These are phyloP conservation scores for Blepharisma japonicum DNA, from an alignment of 73 alveolate species.

Conservation along the genomic window DNA sequence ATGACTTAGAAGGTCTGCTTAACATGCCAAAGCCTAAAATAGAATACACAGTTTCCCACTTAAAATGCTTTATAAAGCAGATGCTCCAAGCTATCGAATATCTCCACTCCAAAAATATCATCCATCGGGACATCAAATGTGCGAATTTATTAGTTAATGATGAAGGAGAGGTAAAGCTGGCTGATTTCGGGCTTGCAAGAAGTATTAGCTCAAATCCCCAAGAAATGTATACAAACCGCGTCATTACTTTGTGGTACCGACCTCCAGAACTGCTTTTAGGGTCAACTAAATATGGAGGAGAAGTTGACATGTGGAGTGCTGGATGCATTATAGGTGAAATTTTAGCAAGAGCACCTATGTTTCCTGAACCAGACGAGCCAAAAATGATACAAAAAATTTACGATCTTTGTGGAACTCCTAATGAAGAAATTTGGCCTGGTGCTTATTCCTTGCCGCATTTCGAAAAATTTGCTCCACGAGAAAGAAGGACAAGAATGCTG, in stretches of 20 bases:
- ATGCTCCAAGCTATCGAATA: constrained; percentile 72
- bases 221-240: constrained; percentile 74
- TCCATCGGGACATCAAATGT: constrained; percentile 83
- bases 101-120: constrained; percentile 73
- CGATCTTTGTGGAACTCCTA: constrained; percentile 91
- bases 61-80: constrained; percentile 74
- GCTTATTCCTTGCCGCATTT: constrained; percentile 62
- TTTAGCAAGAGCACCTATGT: constrained; percentile 41
- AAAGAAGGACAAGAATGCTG: constrained; percentile 59
- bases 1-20: constrained; percentile 86
- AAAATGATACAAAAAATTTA: constrained; percentile 83
- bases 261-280: constrained; percentile 93
- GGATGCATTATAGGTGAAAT: constrained; percentile 56
- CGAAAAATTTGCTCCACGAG: constrained; percentile 70
- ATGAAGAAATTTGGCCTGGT: constrained; percentile 90
- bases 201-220: constrained; percentile 38
- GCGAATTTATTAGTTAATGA: constrained; percentile 71
- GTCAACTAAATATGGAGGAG: constrained; percentile 66
- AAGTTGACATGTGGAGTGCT: constrained; percentile 58
- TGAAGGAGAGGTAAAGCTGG: constrained; percentile 79
- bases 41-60: constrained; percentile 57
- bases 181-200: constrained; percentile 87
- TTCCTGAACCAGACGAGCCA: constrained; percentile 60
- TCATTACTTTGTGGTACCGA: constrained; percentile 92
- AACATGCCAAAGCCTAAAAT: constrained; percentile 45